A percentile compares a stretch with the other conserved stretches of the same genome.
Conservation (phyloP, 768 basidiomycete species). For the Wakefieldia striispora region DNA sequence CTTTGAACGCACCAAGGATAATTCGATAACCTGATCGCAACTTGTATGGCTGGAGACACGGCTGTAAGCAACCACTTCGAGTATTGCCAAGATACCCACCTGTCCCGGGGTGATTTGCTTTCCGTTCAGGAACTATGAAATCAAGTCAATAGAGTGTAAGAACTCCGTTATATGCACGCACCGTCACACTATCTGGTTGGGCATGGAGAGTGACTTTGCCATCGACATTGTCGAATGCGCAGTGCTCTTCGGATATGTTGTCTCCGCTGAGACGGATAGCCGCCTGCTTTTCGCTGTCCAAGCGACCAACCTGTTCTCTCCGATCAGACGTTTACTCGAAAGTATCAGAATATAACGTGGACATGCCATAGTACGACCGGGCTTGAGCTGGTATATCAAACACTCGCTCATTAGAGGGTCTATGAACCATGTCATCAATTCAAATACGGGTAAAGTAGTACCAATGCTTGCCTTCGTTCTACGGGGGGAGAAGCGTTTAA, state of each 20-base stretch:
- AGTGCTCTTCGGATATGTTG: conserved; percentile 91
- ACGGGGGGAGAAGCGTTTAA: conserved; percentile 17
- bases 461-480: conserved; percentile 66
- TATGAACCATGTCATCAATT: conserved; percentile 29
- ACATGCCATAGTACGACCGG: conserved; percentile 72
- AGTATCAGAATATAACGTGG: background rate
- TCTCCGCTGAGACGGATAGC: conserved; percentile 92
- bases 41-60: conserved; percentile 58
- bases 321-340: conserved; percentile 13
- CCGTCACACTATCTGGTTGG: conserved; percentile 79
- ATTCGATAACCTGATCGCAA: conserved; percentile 94
- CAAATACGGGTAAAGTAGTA: background rate
- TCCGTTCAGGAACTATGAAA: conserved; percentile 83
- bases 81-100: conserved; percentile 41
- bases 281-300: conserved; percentile 77
- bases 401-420: conserved; percentile 98
- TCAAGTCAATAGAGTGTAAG: conserved; percentile 12
- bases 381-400: conserved; percentile 89
- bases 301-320: conserved; percentile 67
- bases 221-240: conserved; percentile 82
- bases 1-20: conserved; percentile 69
- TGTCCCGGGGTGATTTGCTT: conserved; percentile 77
- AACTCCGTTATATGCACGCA: conserved; percentile 36
- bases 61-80: conserved; percentile 8
- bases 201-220: conserved; percentile 83